Evolutionary conservation across 2,329 filamentous ascomycete species (phyloP).

Genomic region (Herpotrichia juniperi): DNA sequence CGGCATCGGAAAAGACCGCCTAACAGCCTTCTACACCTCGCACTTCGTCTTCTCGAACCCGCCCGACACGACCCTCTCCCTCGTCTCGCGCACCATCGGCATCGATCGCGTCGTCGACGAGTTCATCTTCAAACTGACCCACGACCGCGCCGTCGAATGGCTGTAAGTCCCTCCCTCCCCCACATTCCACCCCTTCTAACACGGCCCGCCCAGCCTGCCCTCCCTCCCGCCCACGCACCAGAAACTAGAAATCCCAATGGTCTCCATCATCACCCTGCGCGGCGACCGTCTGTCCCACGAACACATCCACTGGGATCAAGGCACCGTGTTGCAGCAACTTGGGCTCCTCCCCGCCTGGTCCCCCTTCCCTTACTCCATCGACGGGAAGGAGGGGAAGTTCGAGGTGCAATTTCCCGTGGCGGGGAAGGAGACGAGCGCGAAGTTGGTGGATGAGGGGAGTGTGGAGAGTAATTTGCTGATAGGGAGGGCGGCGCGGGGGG

Average conservation of each 20-base stretch:
- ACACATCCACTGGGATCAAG: conserved; percentile 75
- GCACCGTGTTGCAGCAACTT: conserved; percentile 65
- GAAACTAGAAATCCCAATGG: conserved; percentile 65
- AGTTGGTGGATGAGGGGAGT: conserved; percentile 57
- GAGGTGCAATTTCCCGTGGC: conserved; percentile 68
- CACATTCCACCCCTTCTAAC: conserved; percentile 46
- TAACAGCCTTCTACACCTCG: conserved; percentile 72
- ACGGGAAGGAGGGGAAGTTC: conserved; percentile 51
- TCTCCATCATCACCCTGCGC: conserved; percentile 69
- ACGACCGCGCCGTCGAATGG: conserved; percentile 41
- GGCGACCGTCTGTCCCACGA: conserved; percentile 73
- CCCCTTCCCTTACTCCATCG: conserved; percentile 57
- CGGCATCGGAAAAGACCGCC: conserved; percentile 67
- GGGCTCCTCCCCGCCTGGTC: conserved; percentile 70
- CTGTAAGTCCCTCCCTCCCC: conserved; percentile 62
- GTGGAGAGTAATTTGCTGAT: conserved; percentile 65
- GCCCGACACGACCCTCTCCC: conserved; percentile 68
- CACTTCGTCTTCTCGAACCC: conserved; percentile 80
- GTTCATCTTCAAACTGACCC: conserved; percentile 43
- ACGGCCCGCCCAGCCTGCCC: conserved; percentile 47
- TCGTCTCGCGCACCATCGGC: conserved; percentile 74
- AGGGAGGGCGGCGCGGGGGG: conserved; percentile 32
- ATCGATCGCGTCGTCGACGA: conserved; percentile 66
- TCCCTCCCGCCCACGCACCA: conserved; percentile 39
- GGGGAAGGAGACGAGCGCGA: conserved; percentile 60